Evolutionary conservation across 1,284 basidiomycete species (phyloP), one percentile per base, ranked within the genome.

Genomic region (Pseudozyma hubeiensis): DNA sequence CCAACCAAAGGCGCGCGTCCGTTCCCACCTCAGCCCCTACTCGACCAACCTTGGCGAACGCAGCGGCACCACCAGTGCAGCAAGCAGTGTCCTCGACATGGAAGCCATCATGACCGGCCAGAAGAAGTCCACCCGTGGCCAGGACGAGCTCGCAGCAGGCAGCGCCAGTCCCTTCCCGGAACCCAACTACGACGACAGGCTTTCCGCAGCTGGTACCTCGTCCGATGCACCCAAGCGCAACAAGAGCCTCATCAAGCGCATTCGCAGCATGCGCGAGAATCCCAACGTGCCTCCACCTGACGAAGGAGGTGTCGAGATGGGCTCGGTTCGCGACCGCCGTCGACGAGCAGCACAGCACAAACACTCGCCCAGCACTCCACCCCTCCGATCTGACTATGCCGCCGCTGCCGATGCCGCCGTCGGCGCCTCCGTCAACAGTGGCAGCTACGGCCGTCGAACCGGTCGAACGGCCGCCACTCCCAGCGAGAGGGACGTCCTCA

Each of bases 41-140:
- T 58, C 55, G 24, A 55, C 53, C 30, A 40, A 49, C 39, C 35
- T 16, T 10, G 78, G 62, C 46, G 61, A 64, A 24, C 63, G 59
- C 43, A 71, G 68, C 47, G 75, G 78, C n/a, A 66, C 64, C 40
- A 64, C 68, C 11, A 76, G 72, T 34, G 71, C 77, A 8, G 78
- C 79, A 9, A 77, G 75, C 63, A 75, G 70, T 48, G 70, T 81
- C 3, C 66, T 79, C 52, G 79, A 81, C 58, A 81, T 81, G 79
- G 79, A 81, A 55, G 73, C 79, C 44, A 74, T 81, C 70, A 72
- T 81, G 75, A 79, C 79, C 3, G 79, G 79, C 41, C 67, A 71
- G 60, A 70, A 61, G 43, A 74, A 74, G 56, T 49, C 71, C 1
- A 37, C 52, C 3, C 58, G 66, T n/a, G 35, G 10, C 9, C 35